phyloP scores from a whole-genome alignment of 2,329 filamentous ascomycete species.

The Colletotrichum tanaceti region DNA sequence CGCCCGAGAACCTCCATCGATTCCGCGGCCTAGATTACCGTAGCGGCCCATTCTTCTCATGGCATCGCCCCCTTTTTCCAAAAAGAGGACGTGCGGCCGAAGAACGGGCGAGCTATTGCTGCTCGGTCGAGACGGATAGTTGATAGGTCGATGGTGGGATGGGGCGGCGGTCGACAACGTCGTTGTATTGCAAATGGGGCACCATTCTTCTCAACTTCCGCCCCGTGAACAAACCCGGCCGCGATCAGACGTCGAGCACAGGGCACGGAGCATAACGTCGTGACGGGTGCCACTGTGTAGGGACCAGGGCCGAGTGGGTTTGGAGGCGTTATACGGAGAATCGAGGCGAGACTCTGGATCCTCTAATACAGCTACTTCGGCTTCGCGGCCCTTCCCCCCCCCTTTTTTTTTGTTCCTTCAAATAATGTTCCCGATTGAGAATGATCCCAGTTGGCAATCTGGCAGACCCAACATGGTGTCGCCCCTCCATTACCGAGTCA shows the following conservation, averaged over 20 bases:
- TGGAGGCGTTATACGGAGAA: slow-evolving; percentile 15
- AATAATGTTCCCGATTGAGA: slow-evolving; percentile 10
- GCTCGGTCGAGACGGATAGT: background rate
- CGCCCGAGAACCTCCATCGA: slow-evolving; percentile 15
- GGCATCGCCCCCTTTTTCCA: slow-evolving; percentile 20
- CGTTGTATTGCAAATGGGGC: slow-evolving; percentile 1
- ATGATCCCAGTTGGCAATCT: slow-evolving; percentile 3
- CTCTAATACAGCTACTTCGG: slow-evolving; percentile 23
- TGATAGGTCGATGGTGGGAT: background rate
- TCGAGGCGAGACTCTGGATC: slow-evolving; percentile 19
- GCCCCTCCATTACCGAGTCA: slow-evolving; percentile 22
- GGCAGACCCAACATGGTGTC: background rate
- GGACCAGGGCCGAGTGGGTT: slow-evolving; percentile 25
- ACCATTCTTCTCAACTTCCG: slow-evolving; percentile 17
- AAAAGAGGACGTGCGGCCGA: slow-evolving; percentile 16
- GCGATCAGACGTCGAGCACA: slow-evolving; percentile 27
- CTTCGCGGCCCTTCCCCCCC: background rate
- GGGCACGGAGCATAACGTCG: slow-evolving; percentile 8
- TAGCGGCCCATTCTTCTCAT: slow-evolving; percentile 11
- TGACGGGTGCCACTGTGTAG: slow-evolving; percentile 27
- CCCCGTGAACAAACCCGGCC: background rate
- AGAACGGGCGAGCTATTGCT: background rate
- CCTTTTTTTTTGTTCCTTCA: too few species aligned
- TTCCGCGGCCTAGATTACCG: background rate
- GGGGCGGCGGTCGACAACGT: background rate